phyloP scores from a whole-genome alignment of 208 protist genomes.

The Hexamita inflata region DNA sequence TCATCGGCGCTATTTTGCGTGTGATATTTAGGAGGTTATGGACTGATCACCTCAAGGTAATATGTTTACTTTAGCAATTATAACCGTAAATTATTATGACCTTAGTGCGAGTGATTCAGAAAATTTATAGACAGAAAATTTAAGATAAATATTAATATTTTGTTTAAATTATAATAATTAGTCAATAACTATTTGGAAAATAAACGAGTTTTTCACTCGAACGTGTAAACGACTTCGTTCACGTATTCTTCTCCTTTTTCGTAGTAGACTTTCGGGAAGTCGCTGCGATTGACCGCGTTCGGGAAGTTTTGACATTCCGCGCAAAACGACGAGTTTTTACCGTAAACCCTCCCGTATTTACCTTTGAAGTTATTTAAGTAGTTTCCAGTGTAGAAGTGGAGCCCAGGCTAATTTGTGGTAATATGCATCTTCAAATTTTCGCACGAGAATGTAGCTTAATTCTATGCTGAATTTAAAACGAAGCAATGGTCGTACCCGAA shows the following conservation, averaged over 20 bases:
- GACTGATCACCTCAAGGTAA: no score
- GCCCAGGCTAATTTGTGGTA: background rate
- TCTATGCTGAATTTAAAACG: background rate
- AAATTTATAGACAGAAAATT: no score
- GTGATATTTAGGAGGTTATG: no score
- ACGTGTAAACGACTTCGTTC: background rate
- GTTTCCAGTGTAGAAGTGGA: background rate
- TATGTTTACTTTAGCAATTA: no score
- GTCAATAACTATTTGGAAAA: no score
- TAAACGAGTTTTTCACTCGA: background rate
- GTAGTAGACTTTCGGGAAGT: background rate
- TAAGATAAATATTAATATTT: no score
- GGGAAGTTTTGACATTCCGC: background rate
- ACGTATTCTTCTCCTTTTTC: background rate
- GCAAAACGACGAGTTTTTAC: background rate
- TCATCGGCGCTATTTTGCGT: no score
- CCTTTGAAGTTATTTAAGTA: background rate
- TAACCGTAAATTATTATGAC: no score
- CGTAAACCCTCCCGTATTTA: background rate
- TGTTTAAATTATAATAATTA: no score
- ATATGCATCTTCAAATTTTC: background rate
- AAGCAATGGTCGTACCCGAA: background rate
- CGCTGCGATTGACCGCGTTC: background rate
- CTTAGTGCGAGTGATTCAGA: no score
- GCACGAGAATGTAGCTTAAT: background rate